A percentile compares a stretch with the other conserved stretches of the same genome.
phyloP scores from a whole-genome alignment of 768 basidiomycete genomes.

The Guyanaporus albipodus region DNA sequence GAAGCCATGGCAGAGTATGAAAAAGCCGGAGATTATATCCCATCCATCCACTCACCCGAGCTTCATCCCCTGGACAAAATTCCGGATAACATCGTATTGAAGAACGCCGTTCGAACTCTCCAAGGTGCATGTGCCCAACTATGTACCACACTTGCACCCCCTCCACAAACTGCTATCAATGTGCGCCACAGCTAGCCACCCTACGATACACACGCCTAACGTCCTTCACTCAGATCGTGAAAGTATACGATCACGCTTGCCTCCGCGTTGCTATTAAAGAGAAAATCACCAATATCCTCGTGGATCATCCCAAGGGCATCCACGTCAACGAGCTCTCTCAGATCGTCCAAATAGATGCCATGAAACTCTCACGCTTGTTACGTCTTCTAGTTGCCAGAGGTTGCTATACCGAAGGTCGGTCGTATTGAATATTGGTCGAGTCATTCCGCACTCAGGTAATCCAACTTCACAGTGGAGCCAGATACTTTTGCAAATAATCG shows the following conservation, averaged over 20 bases:
- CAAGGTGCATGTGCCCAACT: constrained; percentile 37
- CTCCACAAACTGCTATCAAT: constrained; percentile 31
- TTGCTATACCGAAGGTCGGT: constrained; percentile 32
- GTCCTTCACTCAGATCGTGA: constrained; percentile 15
- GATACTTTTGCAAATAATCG: constrained; percentile 35
- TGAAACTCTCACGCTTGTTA: constrained; percentile 30
- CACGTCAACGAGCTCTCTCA: constrained; percentile 29
- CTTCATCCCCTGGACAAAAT: constrained; percentile 35
- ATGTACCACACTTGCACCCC: constrained; percentile 33
- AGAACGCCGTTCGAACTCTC: constrained; percentile 24
- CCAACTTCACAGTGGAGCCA: constrained; percentile 19
- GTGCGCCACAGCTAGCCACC: constrained; percentile 15
- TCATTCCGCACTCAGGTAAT: background rate
- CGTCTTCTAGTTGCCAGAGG: constrained; percentile 30
- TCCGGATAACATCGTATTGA: constrained; percentile 20
- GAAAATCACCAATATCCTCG: constrained; percentile 28
- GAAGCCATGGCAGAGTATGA: constrained; percentile 34
- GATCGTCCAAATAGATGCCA: constrained; percentile 16
- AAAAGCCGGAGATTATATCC: constrained; percentile 23
- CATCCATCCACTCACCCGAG: constrained; percentile 33
- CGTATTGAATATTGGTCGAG: background rate
- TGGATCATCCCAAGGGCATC: constrained; percentile 27
- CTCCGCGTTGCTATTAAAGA: constrained; percentile 26
- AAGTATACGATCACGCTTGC: constrained; percentile 29
- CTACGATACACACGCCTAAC: background rate